Percentiles rank a stretch among this genome's conserved stretches.
phyloP scores from a whole-genome alignment of 306 rosid species.

The Acacia crassicarpa region DNA sequence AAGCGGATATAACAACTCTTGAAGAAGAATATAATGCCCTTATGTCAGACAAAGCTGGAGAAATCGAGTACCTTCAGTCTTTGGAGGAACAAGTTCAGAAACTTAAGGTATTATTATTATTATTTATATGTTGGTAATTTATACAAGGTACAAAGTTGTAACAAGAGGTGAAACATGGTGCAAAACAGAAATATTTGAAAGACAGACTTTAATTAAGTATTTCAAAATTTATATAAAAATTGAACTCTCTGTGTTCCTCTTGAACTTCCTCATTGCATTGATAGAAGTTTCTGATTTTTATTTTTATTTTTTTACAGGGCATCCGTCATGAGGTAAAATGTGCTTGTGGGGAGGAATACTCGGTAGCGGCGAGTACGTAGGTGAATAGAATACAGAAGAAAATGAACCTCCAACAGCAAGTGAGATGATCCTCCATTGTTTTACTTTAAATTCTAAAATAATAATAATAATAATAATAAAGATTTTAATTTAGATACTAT shows the following conservation, averaged over 20 bases:
- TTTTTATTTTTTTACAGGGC: constrained; percentile 39
- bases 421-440: neutral
- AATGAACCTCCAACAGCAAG: constrained; percentile 23
- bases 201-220: constrained; percentile 11
- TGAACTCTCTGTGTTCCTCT: constrained; percentile 23
- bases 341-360: constrained; percentile 77
- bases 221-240: neutral
- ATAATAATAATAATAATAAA: too few relatives aligned
- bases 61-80: constrained; percentile 68
- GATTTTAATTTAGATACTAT: too few relatives aligned
- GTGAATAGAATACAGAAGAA: constrained; percentile 36
- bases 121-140: constrained; percentile 8
- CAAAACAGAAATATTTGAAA: constrained; percentile 22
- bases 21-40: constrained; percentile 74
- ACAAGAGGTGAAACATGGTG: neutral
- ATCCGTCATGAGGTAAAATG: constrained; percentile 67
- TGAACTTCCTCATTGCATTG: constrained; percentile 19
- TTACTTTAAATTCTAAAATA: too few relatives aligned
- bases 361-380: constrained; percentile 43
- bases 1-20: constrained; percentile 54
- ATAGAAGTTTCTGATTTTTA: constrained; percentile 33
- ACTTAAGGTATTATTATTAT: constrained; percentile 52
- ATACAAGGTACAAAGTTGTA: neutral
- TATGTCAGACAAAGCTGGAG: constrained; percentile 67
- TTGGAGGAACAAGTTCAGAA: constrained; percentile 63